Evolutionary conservation across 2,329 filamentous ascomycete genomes (phyloP), one percentile per base, ranked within the genome.

Genomic region (Monosporascus sp.): DNA sequence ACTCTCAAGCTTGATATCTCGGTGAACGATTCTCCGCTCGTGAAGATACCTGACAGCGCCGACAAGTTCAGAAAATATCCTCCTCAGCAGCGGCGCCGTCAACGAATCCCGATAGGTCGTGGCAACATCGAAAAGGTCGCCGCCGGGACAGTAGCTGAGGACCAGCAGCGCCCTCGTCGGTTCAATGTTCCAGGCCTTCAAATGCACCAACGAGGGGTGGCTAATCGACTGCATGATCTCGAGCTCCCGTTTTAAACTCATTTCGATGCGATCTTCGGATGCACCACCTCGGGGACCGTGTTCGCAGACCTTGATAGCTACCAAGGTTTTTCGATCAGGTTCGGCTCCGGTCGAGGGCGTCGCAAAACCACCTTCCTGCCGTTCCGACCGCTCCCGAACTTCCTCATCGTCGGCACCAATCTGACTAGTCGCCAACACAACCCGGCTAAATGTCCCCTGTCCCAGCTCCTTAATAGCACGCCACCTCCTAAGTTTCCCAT

Each of bases 1-100:
- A 94, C 89, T 82, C 77, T 99, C 94, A 54, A 99, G 85, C 74
- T 99, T 99, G 71, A 99, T 95, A 70, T 99, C 94, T 55, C 94
- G 85, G 68, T 99, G 94, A 51, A 97, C 93, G 66, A 99, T 96
- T 60, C 83, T 86, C 63, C 89, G 78, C 51, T 83, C 77, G 70
- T 99, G 94, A 48, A 99, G 76, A 73, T 97, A 97, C 53, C 80
- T 82, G 37, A 96, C 87, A 0, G 93, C 94, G 56, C 83, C 85
- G 24, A 97, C 85, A 58, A 97, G 71, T 69, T 99, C 94, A 15
- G 92, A 81, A 70, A 97, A 97, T 52, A 97, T 91, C 49, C 94
- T 83, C 59, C 90, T 82, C 48, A 97, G 78, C 46, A 97, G 73
- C 2, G 75, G 66, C 0, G 89, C 82, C 4, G 80, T 84, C 47